These are phyloP conservation scores for Trametes elegans DNA, from an alignment of 768 basidiomycete species.

Conservation along the genomic window DNA sequence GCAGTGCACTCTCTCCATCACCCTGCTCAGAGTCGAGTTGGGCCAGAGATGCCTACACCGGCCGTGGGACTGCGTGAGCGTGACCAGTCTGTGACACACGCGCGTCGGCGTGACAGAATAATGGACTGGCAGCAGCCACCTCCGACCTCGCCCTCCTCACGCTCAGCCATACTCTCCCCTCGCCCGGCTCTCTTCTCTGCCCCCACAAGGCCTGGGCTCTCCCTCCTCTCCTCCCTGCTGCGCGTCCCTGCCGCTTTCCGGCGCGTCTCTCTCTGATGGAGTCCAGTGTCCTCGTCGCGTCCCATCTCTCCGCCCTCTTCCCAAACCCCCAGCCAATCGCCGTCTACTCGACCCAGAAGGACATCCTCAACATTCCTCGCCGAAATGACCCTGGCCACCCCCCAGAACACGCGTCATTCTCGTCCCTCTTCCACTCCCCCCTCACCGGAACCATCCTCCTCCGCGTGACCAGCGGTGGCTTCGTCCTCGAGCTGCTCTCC, in stretches of 20 bases:
- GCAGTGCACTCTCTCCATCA: no score
- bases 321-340: slow-evolving; percentile 48
- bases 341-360: slow-evolving; percentile 59
- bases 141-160: no score
- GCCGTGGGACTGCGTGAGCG: background rate
- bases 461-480: slow-evolving; percentile 70
- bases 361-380: slow-evolving; percentile 41
- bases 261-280: slow-evolving; percentile 18
- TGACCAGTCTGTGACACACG: background rate
- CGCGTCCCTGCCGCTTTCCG: background rate
- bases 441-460: slow-evolving; percentile 65
- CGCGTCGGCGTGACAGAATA: no score
- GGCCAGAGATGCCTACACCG: no score
- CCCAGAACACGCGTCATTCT: slow-evolving; percentile 71
- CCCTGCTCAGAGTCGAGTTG: no score
- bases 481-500: slow-evolving; percentile 77
- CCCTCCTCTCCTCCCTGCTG: background rate
- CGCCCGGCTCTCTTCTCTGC: slow-evolving; percentile 3
- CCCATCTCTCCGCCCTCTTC: slow-evolving; percentile 57
- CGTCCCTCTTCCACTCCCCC: slow-evolving; percentile 54
- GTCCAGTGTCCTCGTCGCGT: slow-evolving; percentile 27
- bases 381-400: slow-evolving; percentile 40
- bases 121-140: no score
- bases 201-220: slow-evolving; percentile 2
- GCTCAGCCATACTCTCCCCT: slow-evolving; percentile 14